Evolutionary conservation across 305 asterid genomes (phyloP).

Genomic region (Petunia hybrid): DNA sequence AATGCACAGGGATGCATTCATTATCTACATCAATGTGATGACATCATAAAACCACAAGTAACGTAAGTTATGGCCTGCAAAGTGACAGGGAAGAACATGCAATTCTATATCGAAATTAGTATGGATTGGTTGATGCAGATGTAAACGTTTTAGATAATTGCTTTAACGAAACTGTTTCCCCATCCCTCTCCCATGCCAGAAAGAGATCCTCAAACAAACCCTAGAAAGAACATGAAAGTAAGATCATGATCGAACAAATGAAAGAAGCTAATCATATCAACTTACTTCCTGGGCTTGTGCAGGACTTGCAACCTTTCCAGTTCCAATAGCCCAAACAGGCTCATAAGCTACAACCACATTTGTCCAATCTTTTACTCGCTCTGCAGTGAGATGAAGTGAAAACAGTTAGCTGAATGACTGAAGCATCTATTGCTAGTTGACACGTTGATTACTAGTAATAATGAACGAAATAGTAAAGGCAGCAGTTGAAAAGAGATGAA

Average conservation of each 20-base stretch:
- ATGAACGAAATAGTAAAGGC: too few species aligned
- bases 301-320: slow-evolving; percentile 98
- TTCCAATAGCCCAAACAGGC: slow-evolving; percentile 99
- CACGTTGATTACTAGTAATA: too few species aligned
- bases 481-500: background rate
- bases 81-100: background rate
- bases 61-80: background rate
- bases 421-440: background rate
- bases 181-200: background rate
- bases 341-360: slow-evolving; percentile 94
- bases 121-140: slow-evolving; percentile 10
- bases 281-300: slow-evolving; percentile 99
- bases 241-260: background rate
- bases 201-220: background rate
- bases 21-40: background rate
- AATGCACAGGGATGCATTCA: background rate
- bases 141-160: background rate
- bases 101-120: background rate
- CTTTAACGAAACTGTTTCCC: background rate
- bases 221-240: slow-evolving; percentile 4
- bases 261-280: slow-evolving; percentile 24
- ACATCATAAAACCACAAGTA: background rate
- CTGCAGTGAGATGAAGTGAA: slow-evolving; percentile 51
- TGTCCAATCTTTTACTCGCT: slow-evolving; percentile 71
- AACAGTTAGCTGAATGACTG: background rate